Evolutionary conservation across 495 filamentous ascomycete genomes (phyloP).

Genomic region (Saxispiralis lemnorum): DNA sequence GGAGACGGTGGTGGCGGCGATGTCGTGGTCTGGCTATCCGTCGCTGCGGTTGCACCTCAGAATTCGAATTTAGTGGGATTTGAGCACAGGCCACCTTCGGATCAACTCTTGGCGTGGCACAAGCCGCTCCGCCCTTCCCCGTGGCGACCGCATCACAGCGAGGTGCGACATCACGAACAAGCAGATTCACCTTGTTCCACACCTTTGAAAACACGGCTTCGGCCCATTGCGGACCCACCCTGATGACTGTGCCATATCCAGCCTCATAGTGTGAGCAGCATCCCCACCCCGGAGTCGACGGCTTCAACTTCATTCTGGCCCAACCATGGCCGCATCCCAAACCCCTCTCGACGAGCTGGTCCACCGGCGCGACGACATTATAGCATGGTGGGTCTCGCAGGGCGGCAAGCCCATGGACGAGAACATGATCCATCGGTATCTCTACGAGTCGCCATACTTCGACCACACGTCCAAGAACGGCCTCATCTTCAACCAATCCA

Average conservation of each 20-base stretch:
- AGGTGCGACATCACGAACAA: too few relatives aligned
- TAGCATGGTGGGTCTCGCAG: constrained; percentile 6
- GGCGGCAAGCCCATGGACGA: constrained; percentile 12
- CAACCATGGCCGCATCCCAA: background rate
- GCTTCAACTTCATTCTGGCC: background rate
- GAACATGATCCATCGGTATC: constrained; percentile 59
- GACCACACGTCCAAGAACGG: constrained; percentile 80
- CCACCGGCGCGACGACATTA: constrained; percentile 2
- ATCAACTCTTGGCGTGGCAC: background rate
- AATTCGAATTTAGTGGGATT: too few relatives aligned
- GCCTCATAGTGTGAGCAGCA: too few relatives aligned
- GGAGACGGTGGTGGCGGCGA: constrained; percentile 5
- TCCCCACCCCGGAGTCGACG: too few relatives aligned
- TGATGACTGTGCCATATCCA: too few relatives aligned
- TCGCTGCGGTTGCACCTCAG: too few relatives aligned
- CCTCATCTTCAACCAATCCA: constrained; percentile 54
- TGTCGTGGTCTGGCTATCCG: background rate
- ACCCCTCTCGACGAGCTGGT: constrained; percentile 12
- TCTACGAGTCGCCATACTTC: constrained; percentile 77
- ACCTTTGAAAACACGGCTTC: too few relatives aligned
- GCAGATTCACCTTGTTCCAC: too few relatives aligned
- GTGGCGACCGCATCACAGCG: background rate
- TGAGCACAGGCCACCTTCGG: background rate
- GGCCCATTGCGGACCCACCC: too few relatives aligned
- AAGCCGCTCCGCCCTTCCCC: background rate